These are phyloP conservation scores for Chaetomium globosum DNA, from an alignment of 2,329 filamentous ascomycete species.

Conservation along the genomic window DNA sequence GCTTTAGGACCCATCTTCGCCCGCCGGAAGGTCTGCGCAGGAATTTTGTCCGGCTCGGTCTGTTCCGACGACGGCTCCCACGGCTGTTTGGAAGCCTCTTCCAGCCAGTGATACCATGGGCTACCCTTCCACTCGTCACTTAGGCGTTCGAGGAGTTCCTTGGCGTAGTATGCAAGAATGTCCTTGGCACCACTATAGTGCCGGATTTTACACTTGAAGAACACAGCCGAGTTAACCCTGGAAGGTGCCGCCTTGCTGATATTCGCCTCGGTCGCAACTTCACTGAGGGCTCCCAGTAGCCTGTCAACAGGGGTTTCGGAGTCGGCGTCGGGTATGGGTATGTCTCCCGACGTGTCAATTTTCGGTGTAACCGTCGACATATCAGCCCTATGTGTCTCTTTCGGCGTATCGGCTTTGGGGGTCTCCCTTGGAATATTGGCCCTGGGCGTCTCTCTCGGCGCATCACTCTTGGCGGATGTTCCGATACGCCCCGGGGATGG, in stretches of 20 bases:
- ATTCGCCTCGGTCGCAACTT: slow-evolving; percentile 39
- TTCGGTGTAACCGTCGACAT: background rate
- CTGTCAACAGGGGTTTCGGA: slow-evolving; percentile 32
- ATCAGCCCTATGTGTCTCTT: background rate
- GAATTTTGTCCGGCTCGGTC: slow-evolving; percentile 36
- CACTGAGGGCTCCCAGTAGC: slow-evolving; percentile 34
- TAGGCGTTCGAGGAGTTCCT: slow-evolving; percentile 45
- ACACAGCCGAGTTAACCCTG: slow-evolving; percentile 43
- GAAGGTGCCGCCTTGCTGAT: slow-evolving; percentile 37
- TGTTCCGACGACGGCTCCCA: slow-evolving; percentile 38
- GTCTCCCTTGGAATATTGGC: slow-evolving; percentile 2
- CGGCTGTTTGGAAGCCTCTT: slow-evolving; percentile 38
- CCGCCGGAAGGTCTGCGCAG: slow-evolving; percentile 36
- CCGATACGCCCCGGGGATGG: slow-evolving; percentile 7
- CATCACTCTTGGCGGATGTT: background rate
- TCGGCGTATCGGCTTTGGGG: background rate
- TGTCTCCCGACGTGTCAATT: background rate
- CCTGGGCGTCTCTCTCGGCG: background rate
- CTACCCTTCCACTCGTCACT: slow-evolving; percentile 42
- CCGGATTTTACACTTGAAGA: slow-evolving; percentile 48
- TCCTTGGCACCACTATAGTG: slow-evolving; percentile 44
- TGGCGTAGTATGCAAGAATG: slow-evolving; percentile 51
- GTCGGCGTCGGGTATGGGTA: background rate
- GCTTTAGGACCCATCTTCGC: slow-evolving; percentile 6
- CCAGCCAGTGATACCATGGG: slow-evolving; percentile 44